Percentiles rank a stretch among this genome's conserved stretches.
Evolutionary conservation across 148 eudicot species (phyloP).

Genomic region (Spergularia marina): DNA sequence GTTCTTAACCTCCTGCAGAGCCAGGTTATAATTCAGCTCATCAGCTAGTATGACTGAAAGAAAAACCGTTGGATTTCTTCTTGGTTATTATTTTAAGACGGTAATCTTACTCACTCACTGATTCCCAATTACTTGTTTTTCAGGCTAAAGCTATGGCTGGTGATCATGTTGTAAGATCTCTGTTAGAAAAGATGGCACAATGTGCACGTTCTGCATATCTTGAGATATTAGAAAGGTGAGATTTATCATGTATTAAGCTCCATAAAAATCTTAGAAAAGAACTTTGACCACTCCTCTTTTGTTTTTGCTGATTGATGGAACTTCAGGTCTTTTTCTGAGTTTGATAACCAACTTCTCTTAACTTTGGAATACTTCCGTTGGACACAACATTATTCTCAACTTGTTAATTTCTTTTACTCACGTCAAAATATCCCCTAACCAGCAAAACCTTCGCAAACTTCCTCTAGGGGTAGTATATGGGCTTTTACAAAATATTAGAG

Average conservation of each 20-base stretch:
- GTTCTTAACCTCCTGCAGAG: constrained; percentile 93
- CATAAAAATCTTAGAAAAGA: background rate
- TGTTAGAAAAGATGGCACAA: constrained; percentile 86
- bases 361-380: no score
- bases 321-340: no score
- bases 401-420: no score
- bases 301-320: no score
- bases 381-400: no score
- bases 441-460: no score
- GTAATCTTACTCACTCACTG: background rate
- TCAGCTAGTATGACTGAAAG: background rate
- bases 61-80: constrained; percentile 1
- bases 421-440: no score
- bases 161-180: constrained; percentile 86
- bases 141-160: constrained; percentile 97
- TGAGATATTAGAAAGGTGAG: constrained; percentile 89
- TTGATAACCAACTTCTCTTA: no score
- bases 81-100: background rate
- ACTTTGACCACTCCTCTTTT: no score
- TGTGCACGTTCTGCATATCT: constrained; percentile 89
- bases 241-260: background rate
- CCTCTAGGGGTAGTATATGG: no score
- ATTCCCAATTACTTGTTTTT: constrained; percentile 12
- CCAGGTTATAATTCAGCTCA: constrained; percentile 52
- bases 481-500: no score